These are phyloP conservation scores for Penstemon newberryi DNA, from an alignment of 257 asterid genomes.

Conservation along the genomic window DNA sequence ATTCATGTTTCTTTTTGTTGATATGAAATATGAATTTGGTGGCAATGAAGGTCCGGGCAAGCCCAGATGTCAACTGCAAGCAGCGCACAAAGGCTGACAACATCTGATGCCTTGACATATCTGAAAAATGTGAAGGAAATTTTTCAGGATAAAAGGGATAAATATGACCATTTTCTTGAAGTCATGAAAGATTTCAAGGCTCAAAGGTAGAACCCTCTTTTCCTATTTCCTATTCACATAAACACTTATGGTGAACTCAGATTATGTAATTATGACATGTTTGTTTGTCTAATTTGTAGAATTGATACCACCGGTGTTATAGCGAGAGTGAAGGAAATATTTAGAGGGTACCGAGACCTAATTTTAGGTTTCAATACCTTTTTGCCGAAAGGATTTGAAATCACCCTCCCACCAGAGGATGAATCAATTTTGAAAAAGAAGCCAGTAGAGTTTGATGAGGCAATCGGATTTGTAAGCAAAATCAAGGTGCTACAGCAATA, in stretches of 20 bases:
- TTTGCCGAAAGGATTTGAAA: conserved; percentile 81
- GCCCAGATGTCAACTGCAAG: conserved; percentile 70
- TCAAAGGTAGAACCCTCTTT: conserved; percentile 54
- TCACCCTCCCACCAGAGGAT: conserved; percentile 65
- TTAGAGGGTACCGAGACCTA: conserved; percentile 75
- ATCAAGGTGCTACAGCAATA: conserved; percentile 64
- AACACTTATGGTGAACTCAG: conserved; percentile 15
- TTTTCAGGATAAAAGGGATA: conserved; percentile 73
- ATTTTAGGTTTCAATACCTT: conserved; percentile 93
- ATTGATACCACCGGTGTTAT: conserved; percentile 65
- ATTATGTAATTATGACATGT: conserved; percentile 5
- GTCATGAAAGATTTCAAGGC: conserved; percentile 95
- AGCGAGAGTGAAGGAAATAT: conserved; percentile 75
- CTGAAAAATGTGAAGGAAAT: conserved; percentile 71
- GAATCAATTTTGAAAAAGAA: conserved; percentile 62
- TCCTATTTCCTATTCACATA: conserved; percentile 3
- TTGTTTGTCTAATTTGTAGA: conserved; percentile 46
- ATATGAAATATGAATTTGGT: conserved; percentile 31
- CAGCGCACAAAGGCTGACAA: conserved; percentile 61
- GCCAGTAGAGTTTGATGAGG: conserved; percentile 76
- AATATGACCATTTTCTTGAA: conserved; percentile 78
- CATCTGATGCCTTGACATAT: conserved; percentile 77
- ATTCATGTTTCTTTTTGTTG: conserved; percentile 11
- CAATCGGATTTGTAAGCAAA: conserved; percentile 76
- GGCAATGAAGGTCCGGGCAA: conserved; percentile 62